Conservation (phyloP, 768 basidiomycete species). For the Rhizopogon rudus region DNA sequence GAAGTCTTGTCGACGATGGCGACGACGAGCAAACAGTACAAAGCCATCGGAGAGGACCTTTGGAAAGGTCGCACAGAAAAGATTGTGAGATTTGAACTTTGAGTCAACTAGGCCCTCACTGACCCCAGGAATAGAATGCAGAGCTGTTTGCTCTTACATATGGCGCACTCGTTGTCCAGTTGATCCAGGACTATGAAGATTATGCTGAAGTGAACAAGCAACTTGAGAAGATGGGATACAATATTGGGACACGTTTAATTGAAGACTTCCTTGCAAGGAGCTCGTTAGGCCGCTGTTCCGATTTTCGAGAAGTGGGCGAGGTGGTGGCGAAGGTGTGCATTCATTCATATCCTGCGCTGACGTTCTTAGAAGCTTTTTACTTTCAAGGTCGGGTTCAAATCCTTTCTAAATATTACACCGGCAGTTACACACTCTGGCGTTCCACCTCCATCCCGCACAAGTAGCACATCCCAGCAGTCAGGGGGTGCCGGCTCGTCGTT, state of each 20-base stretch:
- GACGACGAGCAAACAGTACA: conserved; percentile 78
- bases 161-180: conserved; percentile 94
- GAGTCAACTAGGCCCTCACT: conserved; percentile 14
- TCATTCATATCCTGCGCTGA: background rate
- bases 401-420: conserved; percentile 92
- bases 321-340: conserved; percentile 82
- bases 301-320: conserved; percentile 94
- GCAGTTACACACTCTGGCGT: conserved; percentile 64
- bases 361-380: background rate
- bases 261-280: conserved; percentile 97
- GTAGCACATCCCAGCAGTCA: conserved; percentile 35
- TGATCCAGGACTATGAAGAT: conserved; percentile 99
- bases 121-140: conserved; percentile 65
- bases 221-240: conserved; percentile 99
- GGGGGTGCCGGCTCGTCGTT: conserved; percentile 56
- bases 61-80: conserved; percentile 96
- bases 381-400: conserved; percentile 90
- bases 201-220: conserved; percentile 94
- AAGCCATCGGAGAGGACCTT: conserved; percentile 87
- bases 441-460: conserved; percentile 46
- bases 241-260: conserved; percentile 92
- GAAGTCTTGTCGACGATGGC: conserved; percentile 42
- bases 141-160: conserved; percentile 97
- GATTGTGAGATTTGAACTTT: conserved; percentile 54
- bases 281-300: conserved; percentile 83